Evolutionary conservation across 1,139 yeast genomes (phyloP), one percentile per base, ranked within the genome.

Genomic region (Magnusiomyces suaveolens): DNA sequence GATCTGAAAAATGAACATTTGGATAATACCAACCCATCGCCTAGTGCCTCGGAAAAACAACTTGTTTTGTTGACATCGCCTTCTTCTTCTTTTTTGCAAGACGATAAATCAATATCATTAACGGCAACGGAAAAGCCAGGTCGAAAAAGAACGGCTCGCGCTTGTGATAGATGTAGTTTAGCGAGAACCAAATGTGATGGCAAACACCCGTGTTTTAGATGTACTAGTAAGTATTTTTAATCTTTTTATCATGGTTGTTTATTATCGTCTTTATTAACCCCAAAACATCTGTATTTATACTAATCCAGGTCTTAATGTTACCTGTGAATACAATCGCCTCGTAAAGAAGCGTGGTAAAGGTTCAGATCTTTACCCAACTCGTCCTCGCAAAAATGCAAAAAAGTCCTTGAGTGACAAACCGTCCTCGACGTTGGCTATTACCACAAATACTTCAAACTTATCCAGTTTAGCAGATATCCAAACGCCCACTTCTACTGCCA

Each of bases 271-370:
- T n/a, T n/a, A n/a, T n/a, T n/a, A n/a, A n/a, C n/a, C n/a, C n/a
- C n/a, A n/a, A n/a, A n/a, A n/a, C n/a, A n/a, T n/a, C n/a, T n/a
- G n/a, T n/a, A n/a, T n/a, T n/a, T n/a, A n/a, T n/a, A n/a, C n/a
- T n/a, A n/a, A n/a, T n/a, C 21, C 39, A 51, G 56, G 50, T 33
- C 43, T 51, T 10, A 48, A 48, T 20, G 43, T 54, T n/a, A 43
- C 41, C 16, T 56, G 58, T 41, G 54, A 51, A 18, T 56, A 56
- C 24, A 52, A 32, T 12, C 47, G 43, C n/a, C 41, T 26, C 46
- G 48, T 72, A 29, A 72, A 69, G 59, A 70, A 71, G 58, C 64
- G 76, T 41, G 76, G 76, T 4, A 65, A 75, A 51, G 75, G 74
- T 8, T 59, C 65, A 33, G 62, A 61, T 46, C 60, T 63, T 21